These are phyloP conservation scores for Liquidambar formosana DNA, from an alignment of 164 flowering plant genomes.

Conservation along the genomic window DNA sequence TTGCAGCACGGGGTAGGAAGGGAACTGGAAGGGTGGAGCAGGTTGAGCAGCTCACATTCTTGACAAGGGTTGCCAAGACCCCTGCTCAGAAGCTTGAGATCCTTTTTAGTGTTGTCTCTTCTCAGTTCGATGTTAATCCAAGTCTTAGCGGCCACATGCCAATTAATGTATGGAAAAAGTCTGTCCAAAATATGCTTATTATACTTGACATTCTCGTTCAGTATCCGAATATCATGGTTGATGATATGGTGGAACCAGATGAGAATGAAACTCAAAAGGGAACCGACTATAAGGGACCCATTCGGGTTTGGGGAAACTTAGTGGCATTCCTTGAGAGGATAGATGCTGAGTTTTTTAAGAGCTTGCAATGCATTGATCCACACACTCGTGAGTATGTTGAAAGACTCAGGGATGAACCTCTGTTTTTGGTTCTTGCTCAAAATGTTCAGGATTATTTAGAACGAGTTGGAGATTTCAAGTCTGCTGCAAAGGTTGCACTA, in stretches of 20 bases:
- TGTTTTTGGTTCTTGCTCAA: constrained; percentile 78
- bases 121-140: constrained; percentile 94
- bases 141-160: constrained; percentile 96
- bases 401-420: constrained; percentile 87
- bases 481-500: constrained; percentile 86
- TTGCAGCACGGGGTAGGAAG: constrained; percentile 87
- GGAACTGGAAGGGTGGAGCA: constrained; percentile 95
- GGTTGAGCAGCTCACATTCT: constrained; percentile 90
- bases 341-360: constrained; percentile 89
- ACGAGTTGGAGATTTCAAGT: constrained; percentile 61
- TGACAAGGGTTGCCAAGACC: constrained; percentile 87
- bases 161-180: constrained; percentile 84
- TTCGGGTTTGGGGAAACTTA: constrained; percentile 85
- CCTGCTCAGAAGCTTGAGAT: constrained; percentile 99
- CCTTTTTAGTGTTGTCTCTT: constrained; percentile 80
- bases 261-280: constrained; percentile 88
- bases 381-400: constrained; percentile 89
- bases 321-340: constrained; percentile 90
- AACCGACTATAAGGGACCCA: constrained; percentile 62
- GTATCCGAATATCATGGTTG: constrained; percentile 73
- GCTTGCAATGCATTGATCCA: constrained; percentile 91
- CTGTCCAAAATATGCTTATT: constrained; percentile 67
- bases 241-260: constrained; percentile 85
- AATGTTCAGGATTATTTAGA: constrained; percentile 82
- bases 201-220: constrained; percentile 80